A percentile compares a stretch with the other conserved stretches of the same genome.
Conservation (phyloP, 2,329 filamentous ascomycete species). For the Tolypocladium guangdongense region DNA sequence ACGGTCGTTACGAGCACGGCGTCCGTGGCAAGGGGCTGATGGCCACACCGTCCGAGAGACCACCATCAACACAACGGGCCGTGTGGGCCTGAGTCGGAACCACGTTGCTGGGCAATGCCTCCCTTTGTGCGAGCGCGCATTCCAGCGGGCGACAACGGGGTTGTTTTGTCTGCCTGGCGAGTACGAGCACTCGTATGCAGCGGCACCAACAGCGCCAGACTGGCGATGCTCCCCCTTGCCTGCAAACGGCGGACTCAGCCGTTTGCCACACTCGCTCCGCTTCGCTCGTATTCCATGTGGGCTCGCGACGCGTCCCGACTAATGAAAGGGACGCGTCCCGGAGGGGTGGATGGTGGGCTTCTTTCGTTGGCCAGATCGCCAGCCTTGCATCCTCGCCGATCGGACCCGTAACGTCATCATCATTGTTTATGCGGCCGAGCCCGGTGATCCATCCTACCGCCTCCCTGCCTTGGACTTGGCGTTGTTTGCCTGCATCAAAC, state of each 20-base stretch:
- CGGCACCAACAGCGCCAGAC: not conserved
- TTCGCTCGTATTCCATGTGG: not conserved
- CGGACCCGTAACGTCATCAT: not conserved
- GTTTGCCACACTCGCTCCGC: not conserved
- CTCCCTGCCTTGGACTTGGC: not conserved
- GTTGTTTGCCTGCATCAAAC: not conserved
- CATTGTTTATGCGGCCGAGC: too few species aligned
- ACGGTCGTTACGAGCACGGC: too few species aligned
- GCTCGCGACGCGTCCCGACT: not conserved
- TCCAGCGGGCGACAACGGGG: too few species aligned
- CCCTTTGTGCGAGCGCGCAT: not conserved
- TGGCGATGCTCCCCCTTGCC: not conserved
- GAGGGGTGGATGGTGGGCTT: not conserved
- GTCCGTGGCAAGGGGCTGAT: not conserved
- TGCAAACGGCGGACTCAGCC: not conserved
- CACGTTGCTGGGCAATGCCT: not conserved
- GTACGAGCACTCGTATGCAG: too few species aligned
- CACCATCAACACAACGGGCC: not conserved
- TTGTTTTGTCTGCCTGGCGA: too few species aligned
- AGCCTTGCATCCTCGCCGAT: not conserved
- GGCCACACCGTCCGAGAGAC: not conserved
- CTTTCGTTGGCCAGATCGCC: not conserved
- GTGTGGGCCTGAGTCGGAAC: too few species aligned
- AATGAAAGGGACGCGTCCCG: not conserved
- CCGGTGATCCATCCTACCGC: not conserved